Evolutionary conservation across 805 yeast species (phyloP).

Genomic region (Komagataella pseudopastoris): DNA sequence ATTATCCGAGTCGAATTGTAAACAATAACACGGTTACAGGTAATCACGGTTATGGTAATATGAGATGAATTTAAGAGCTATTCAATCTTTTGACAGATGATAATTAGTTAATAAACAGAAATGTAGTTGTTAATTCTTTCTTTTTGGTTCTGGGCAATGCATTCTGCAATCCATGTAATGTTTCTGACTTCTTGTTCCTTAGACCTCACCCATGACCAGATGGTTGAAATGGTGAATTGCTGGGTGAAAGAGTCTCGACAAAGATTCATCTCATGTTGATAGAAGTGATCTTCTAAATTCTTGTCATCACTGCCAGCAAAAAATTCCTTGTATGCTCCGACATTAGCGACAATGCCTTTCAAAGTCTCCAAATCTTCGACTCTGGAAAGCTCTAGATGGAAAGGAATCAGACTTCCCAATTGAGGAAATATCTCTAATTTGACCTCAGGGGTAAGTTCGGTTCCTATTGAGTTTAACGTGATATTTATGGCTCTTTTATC

Average conservation of each 20-base stretch:
- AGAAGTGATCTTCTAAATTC: constrained; percentile 87
- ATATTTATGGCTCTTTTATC: constrained; percentile 92
- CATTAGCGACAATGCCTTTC: constrained; percentile 44
- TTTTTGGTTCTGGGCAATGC: constrained; percentile 97
- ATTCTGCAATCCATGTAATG: constrained; percentile 99
- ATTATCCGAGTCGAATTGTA: constrained; percentile 45
- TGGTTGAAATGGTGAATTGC: constrained; percentile 79
- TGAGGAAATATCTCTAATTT: constrained; percentile 63
- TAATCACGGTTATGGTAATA: not conserved
- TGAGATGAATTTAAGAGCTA: not conserved
- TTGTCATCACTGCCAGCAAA: constrained; percentile 36
- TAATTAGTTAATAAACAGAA: constrained; percentile 47
- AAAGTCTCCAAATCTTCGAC: constrained; percentile 83
- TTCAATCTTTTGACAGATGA: not conserved
- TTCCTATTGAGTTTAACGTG: constrained; percentile 75
- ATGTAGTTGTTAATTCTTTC: constrained; percentile 87
- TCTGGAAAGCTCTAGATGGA: constrained; percentile 51
- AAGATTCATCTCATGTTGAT: constrained; percentile 80
- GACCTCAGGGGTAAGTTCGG: constrained; percentile 66
- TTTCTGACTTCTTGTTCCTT: constrained; percentile 95
- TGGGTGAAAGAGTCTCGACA: constrained; percentile 93
- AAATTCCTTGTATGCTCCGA: constrained; percentile 53
- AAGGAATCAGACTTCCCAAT: constrained; percentile 73
- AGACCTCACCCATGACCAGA: constrained; percentile 95
- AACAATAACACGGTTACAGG: constrained; percentile 1